Evolutionary conservation across 163 green algal species (phyloP), one percentile per base, ranked within the genome.

Genomic region (Volvox carteri): DNA sequence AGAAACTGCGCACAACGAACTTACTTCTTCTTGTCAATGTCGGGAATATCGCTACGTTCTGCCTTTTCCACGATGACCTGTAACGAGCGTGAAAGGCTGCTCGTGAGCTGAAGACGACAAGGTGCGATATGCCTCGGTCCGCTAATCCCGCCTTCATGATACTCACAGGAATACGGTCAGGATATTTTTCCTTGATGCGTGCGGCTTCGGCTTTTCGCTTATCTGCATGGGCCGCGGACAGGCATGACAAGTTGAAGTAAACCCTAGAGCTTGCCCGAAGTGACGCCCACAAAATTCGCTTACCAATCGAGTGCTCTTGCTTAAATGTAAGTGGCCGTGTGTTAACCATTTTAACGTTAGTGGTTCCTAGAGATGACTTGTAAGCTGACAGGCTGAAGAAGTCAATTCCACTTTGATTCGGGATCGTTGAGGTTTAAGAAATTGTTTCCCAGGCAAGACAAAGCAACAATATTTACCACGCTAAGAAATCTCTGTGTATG

Each of bases 1-100:
- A 39, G 48, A 33, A n/a, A n/a, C n/a, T n/a, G n/a, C n/a, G n/a
- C n/a, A n/a, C n/a, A n/a, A n/a, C n/a, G n/a, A n/a, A 30, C 93
- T 93, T 75, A 99, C 98, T 99, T 99, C 91, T 99, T 99, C 96
- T 99, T 99, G 94, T 99, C 98, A 60, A 99, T 99, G 86, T 99
- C 97, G n/a, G 98, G 97, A 65, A 99, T 99, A 85, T 99, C 96
- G 81, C 95, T 99, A 77, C 96, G 97, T 83, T 98, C 95, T 1
- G 98, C 96, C 86, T 98, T 98, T 92, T 99, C 98, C 21, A 99
- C 98, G 74, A 99, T 99, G 12, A 99, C 97, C 97, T 99, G 94
- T 78, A 58, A 6, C 9, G 46, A 81, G 78, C 30, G 35, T 39
- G 19, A 54, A 62, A 65, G 30, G 56, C 2, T 6, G 12, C 25